Conservation (phyloP, 768 basidiomycete genomes). For the Xerocomellus dryophilus region DNA sequence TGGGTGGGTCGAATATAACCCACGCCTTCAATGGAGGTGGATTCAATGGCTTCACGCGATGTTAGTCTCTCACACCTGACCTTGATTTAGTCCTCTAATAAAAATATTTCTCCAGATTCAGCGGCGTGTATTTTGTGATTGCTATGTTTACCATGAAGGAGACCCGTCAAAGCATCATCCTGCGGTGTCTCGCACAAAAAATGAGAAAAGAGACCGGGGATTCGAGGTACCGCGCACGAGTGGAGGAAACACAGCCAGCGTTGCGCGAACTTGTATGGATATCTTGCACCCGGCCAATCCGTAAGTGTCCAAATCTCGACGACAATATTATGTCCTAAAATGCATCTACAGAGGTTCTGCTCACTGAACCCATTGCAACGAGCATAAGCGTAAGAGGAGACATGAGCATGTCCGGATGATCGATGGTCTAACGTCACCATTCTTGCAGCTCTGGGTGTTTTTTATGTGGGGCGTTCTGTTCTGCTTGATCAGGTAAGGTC, state of each 20-base stretch:
- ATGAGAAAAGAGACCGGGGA: slow-evolving; percentile 67
- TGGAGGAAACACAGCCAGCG: slow-evolving; percentile 58
- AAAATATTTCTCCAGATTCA: slow-evolving; percentile 39
- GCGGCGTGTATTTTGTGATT: slow-evolving; percentile 47
- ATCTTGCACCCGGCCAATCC: slow-evolving; percentile 66
- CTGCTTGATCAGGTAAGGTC: slow-evolving; percentile 52
- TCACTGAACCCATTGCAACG: slow-evolving; percentile 63
- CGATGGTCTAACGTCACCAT: not conserved
- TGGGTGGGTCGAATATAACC: slow-evolving; percentile 64
- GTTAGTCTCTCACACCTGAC: slow-evolving; percentile 31
- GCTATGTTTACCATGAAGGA: slow-evolving; percentile 61
- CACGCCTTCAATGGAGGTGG: slow-evolving; percentile 68
- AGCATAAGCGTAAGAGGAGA: slow-evolving; percentile 59
- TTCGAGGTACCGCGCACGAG: slow-evolving; percentile 54
- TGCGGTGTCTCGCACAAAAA: slow-evolving; percentile 58
- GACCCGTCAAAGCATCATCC: slow-evolving; percentile 68
- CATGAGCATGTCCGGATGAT: not conserved
- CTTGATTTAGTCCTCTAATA: not conserved
- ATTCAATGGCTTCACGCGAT: slow-evolving; percentile 79
- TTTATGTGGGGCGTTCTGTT: slow-evolving; percentile 74
- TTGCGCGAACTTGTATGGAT: slow-evolving; percentile 58
- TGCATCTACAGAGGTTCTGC: slow-evolving; percentile 10
- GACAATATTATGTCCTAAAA: not conserved
- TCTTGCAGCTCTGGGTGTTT: slow-evolving; percentile 56
- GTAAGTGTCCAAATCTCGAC: slow-evolving; percentile 41